Base-by-base conservation (phyloP, 2,329 filamentous ascomycete species). In the Chlorencoelia australis region DNA sequence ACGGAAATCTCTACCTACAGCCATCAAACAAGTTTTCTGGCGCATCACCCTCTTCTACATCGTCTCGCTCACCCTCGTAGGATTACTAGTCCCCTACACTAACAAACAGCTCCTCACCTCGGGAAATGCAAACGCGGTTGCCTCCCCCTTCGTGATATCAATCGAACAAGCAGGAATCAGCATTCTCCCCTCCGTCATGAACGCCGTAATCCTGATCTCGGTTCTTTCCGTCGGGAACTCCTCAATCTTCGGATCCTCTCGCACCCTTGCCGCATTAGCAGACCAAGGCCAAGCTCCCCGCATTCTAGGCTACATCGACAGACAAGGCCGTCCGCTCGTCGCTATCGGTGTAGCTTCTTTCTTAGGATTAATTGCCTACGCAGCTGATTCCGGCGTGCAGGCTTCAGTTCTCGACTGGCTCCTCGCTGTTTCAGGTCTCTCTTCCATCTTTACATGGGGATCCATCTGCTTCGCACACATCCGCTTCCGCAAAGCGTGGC, bases 21-120 rank as follows among this genome's bases (percentile, higher is more conserved):
- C 88, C 9, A 77, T 93, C 52, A 94, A 93, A 63, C 87, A 94
- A 58, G 86, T 94, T 15, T 94, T 94, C 60, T 95, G 88, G 87
- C 80, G 88, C 52, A 94, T 94, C 54, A 76, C 78, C 3, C 69
- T 93, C 39, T 95, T 95, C 65, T 95, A 94, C 62, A 70, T 95
- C 33, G 76, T 93, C 21, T 82, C 83, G 1, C 69, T 95, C 8
- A 75, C 76, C 4, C 65, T 95, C 4, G 76, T 95, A 39, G 86
- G 89, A 17, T 69, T 94, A 1, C 67, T 94, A 3, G 85, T 95
- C 0, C 82, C 80, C 0, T 88, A 82, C 57, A 63, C 73, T 50
- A 74, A 93, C 43, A 37, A 54, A 0, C 66, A 69, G 3, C 76
- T 94, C 0, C 65, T 86, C 1, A 66, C 66, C 8, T 67, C 68